Evolutionary conservation across 164 flowering plant genomes (phyloP).

Genomic region (Liquidambar formosana): DNA sequence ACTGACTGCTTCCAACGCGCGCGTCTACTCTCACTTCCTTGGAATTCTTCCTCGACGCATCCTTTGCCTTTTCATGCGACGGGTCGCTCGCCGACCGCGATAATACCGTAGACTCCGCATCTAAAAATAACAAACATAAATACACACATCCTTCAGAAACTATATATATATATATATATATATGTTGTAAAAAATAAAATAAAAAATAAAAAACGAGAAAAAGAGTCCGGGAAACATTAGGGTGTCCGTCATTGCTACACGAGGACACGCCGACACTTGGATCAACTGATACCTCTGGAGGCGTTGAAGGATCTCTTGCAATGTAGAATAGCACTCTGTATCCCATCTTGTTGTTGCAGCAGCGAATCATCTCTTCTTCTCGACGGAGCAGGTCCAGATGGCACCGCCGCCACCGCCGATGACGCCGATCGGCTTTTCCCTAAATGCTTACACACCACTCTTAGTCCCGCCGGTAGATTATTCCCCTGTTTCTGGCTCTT

Average conservation of each 20-base stretch:
- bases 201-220: too few relatives aligned
- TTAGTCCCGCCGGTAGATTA: slow-evolving; percentile 51
- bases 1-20: too few relatives aligned
- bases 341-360: slow-evolving; percentile 82
- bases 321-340: slow-evolving; percentile 86
- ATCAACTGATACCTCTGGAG: slow-evolving; percentile 48
- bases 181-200: too few relatives aligned
- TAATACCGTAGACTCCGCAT: slow-evolving; percentile 32
- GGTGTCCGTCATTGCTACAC: too few relatives aligned
- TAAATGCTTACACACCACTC: slow-evolving; percentile 67
- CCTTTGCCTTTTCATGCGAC: slow-evolving; percentile 24
- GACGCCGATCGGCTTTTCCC: slow-evolving; percentile 80
- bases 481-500: slow-evolving; percentile 39
- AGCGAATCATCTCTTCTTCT: slow-evolving; percentile 76
- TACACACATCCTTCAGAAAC: not conserved
- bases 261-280: too few relatives aligned
- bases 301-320: slow-evolving; percentile 84
- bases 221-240: too few relatives aligned
- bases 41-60: slow-evolving; percentile 18
- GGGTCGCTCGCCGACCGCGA: slow-evolving; percentile 47
- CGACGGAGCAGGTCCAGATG: slow-evolving; percentile 19
- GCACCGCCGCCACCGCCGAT: slow-evolving; percentile 43
- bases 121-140: slow-evolving; percentile 21
- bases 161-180: too few relatives aligned
- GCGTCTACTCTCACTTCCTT: slow-evolving; percentile 16